Evolutionary conservation across 257 asterid genomes (phyloP), one percentile per base, ranked within the genome.

Genomic region (Mitragyna speciosa): DNA sequence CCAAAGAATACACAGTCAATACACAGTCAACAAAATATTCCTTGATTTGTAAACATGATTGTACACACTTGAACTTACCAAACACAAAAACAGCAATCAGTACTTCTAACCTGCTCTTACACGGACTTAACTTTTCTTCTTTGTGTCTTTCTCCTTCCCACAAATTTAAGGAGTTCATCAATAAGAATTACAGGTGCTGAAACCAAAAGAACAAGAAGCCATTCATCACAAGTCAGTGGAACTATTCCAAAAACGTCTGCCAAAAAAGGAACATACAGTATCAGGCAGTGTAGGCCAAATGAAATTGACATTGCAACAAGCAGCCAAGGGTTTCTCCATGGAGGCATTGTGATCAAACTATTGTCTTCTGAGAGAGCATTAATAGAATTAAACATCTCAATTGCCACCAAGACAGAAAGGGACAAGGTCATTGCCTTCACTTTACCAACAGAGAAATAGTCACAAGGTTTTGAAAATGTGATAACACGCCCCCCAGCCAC

Each of bases 261-360:
- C 8, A 92, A 86, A 54, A 89, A 84, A 5, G 97, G 98, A 15
- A 91, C 92, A 26, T 91, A 89, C 17, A 93, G 96, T 48, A 94
- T 86, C 80, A 94, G 24, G 52, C 93, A 89, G 79, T 92, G 98
- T 26, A 92, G 82, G 39, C 89, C 88, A 15, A 93, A 48, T 5
- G 97, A 94, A n/a, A 88, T 39, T 1, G 91, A 84, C 94, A 91
- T 91, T 63, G 97, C 97, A 39, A 90, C 86, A 24, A 94, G 92
- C 54, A 94, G 97, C 96, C 96, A 94, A 15, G 94, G 97, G 58
- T 93, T 94, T 26, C 79, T 89, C 98, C 97, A 94, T 2, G 98
- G 98, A 48, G 98, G 97, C 97, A 94, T 93, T 70, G 68, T 80
- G 76, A 90, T 72, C 88, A 93, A 83, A 89, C 98, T 94, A 81